Conservation (phyloP, 2,329 filamentous ascomycete genomes). For the Trichoderma sp. region DNA sequence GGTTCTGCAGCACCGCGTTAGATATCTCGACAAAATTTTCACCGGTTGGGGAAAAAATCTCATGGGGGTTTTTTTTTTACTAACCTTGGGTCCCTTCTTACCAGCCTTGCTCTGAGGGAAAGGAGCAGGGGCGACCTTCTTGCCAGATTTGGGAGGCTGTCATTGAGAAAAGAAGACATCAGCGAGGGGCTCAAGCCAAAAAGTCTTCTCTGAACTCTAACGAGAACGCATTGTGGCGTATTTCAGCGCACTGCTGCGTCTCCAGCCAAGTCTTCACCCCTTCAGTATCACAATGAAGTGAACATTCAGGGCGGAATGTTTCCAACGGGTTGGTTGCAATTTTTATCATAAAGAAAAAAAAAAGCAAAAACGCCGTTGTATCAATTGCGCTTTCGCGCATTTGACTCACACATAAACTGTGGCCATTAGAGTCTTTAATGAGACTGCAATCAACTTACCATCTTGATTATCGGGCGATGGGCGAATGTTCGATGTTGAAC, state of each 20-base stretch:
- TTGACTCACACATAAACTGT: constrained; percentile 45
- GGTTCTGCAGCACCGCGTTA: constrained; percentile 68
- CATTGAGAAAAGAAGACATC: constrained; percentile 99
- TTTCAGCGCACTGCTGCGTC: constrained; percentile 58
- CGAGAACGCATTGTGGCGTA: constrained; percentile 65
- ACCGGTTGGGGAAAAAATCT: not conserved
- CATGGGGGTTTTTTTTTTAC: constrained; percentile 50
- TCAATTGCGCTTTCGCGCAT: constrained; percentile 42
- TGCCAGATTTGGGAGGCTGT: constrained; percentile 98
- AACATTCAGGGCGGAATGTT: constrained; percentile 42
- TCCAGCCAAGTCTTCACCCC: constrained; percentile 71
- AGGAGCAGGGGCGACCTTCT: constrained; percentile 97
- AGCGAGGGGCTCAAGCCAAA: constrained; percentile 80
- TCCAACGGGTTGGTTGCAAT: constrained; percentile 38
- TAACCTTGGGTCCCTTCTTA: constrained; percentile 96
- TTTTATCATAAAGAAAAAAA: not conserved
- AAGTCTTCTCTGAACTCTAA: constrained; percentile 92
- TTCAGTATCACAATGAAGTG: constrained; percentile 32
- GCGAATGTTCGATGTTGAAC: constrained; percentile 43
- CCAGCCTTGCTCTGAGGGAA: constrained; percentile 92
- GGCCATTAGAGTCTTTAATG: constrained; percentile 45
- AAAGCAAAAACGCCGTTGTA: constrained; percentile 41
- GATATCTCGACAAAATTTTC: not conserved
- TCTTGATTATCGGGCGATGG: constrained; percentile 45
- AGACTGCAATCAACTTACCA: constrained; percentile 45